Percentiles rank a stretch among this genome's conserved stretches.
These are phyloP conservation scores for Tilletia horrida DNA, from an alignment of 1,284 basidiomycete genomes.

Conservation along the genomic window DNA sequence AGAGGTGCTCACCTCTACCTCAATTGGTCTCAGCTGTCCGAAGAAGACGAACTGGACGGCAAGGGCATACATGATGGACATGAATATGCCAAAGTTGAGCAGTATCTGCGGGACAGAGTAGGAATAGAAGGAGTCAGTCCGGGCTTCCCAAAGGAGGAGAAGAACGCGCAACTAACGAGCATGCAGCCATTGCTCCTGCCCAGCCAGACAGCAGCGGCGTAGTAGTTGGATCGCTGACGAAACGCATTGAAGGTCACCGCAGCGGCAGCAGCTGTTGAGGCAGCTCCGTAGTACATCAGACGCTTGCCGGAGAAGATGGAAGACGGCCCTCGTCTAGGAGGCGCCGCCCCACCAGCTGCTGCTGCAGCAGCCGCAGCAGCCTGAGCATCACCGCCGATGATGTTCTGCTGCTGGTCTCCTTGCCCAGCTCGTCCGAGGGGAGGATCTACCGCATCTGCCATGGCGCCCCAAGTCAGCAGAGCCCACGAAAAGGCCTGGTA, in stretches of 20 bases:
- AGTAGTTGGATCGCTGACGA: conserved; percentile 83
- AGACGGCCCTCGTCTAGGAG: not conserved
- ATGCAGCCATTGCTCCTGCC: conserved; percentile 73
- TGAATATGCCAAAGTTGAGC: conserved; percentile 83
- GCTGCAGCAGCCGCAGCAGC: not conserved
- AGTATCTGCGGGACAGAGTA: conserved; percentile 65
- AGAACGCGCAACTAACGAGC: conserved; percentile 31
- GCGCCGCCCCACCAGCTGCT: not conserved
- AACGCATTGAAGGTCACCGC: conserved; percentile 64
- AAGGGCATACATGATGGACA: conserved; percentile 72
- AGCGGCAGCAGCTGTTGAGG: conserved; percentile 33
- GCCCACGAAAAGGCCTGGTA: no score
- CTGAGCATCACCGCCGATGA: no score
- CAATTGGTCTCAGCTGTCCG: conserved; percentile 78
- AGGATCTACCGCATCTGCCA: no score
- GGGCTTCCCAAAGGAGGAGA: no score
- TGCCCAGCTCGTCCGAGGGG: no score
- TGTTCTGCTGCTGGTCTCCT: no score
- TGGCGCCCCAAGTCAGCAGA: no score
- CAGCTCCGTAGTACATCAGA: conserved; percentile 32
- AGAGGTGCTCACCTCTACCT: conserved; percentile 72
- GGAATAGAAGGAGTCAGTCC: no score
- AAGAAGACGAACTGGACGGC: conserved; percentile 85
- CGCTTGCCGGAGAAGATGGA: conserved; percentile 9
- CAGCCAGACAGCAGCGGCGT: conserved; percentile 85